Evolutionary conservation across 1,139 yeast genomes (phyloP).

Genomic region (Candida freyschussii): DNA sequence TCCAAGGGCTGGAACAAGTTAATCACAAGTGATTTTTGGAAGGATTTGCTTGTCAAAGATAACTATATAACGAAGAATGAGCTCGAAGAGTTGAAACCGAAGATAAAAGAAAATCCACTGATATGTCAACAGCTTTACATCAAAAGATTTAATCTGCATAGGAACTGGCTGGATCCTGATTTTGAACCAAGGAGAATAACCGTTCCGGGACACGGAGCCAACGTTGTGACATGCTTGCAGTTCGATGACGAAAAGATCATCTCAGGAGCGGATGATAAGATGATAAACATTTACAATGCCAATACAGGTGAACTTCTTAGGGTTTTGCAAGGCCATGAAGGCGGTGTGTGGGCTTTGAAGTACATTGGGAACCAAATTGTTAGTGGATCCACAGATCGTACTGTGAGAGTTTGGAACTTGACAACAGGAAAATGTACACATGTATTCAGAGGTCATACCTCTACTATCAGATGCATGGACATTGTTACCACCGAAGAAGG

Average conservation of each 20-base stretch:
- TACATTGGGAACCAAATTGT: conserved; percentile 74
- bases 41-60: conserved; percentile 47
- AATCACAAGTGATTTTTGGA: conserved; percentile 60
- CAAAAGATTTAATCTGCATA: conserved; percentile 55
- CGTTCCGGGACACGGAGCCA: conserved; percentile 68
- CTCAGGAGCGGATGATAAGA: conserved; percentile 87
- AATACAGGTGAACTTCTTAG: conserved; percentile 63
- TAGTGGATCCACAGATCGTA: conserved; percentile 88
- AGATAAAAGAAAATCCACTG: conserved; percentile 3
- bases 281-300: conserved; percentile 78
- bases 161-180: conserved; percentile 79
- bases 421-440: conserved; percentile 73
- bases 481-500: conserved; percentile 61
- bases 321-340: conserved; percentile 83
- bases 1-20: conserved; percentile 65
- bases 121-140: conserved; percentile 23
- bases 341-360: conserved; percentile 98
- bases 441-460: conserved; percentile 83
- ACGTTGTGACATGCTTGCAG: conserved; percentile 90
- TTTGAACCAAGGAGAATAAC: conserved; percentile 68
- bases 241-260: conserved; percentile 88
- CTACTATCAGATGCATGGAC: conserved; percentile 88
- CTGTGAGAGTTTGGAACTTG: conserved; percentile 89
- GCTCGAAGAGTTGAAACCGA: conserved; percentile 19
- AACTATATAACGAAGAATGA: conserved; percentile 38